Evolutionary conservation across 805 yeast genomes (phyloP), one percentile per base, ranked within the genome.

Genomic region (Hanseniaspora hatyaiensis): DNA sequence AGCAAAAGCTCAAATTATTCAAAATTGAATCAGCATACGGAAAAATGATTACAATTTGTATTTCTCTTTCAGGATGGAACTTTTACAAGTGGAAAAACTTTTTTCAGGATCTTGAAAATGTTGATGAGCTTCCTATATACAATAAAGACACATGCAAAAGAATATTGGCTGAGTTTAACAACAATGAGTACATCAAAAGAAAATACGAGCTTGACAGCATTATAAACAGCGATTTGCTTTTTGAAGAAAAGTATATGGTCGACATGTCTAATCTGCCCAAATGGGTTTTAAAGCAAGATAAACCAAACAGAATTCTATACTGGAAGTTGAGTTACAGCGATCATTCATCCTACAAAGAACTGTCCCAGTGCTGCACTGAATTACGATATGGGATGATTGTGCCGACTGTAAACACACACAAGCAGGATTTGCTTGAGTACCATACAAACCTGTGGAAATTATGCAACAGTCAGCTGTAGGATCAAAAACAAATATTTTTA

Each of bases 251-350:
- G 1, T 46, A 58, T 32, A 54, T 55, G 18, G 23, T 50, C 3
- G 46, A 53, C 54, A 40, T 59, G 11, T 55, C 57, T 46, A 51
- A 51, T 39, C 59, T 60, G 8, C 64, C 67, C 15, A 47, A 45
- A 40, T 43, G 42, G 44, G 40, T 43, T 8, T 40, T 34, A 16
- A 68, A 67, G 43, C 61, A 59, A 58, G 59, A 63, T 51, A 51
- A 54, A 32, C 40, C 60, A 48, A 47, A 67, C 53, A 54, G 61
- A 34, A 61, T 67, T 43, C 72, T 77, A 40, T 66, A 77, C 0
- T 78, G 80, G 54, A 62, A 72, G 9, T 74, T 88, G 1, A 97
- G 98, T 0, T 92, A 92, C 58, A 81, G 94, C 57, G 98, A 92
- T 59, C 98, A 92, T 64, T 85, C 95, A 9, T 84, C 95, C 50